Base-by-base conservation (phyloP, 768 basidiomycete species). In the Royoungia palumana region DNA sequence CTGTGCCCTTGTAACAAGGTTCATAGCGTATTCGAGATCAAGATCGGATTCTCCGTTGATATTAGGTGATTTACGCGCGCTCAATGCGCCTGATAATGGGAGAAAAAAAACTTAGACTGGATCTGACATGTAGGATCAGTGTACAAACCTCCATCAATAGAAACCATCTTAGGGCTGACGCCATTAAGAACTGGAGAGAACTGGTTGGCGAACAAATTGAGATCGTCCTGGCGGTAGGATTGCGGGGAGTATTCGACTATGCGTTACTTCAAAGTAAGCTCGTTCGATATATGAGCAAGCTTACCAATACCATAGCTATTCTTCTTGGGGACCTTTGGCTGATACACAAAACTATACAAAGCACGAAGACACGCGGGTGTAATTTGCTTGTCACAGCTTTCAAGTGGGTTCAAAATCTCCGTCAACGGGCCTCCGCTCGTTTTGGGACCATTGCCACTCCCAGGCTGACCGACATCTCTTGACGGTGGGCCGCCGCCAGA, bases 21-120 rank as follows among this genome's bases (percentile, higher is more conserved):
- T 74, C 56, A 89, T 80, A 11, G 72, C 79, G 44, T 85, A 88
- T 64, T 88, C 78, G 20, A 88, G 78, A 60, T 89, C 87, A 4
- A 89, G 76, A 58, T 83, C 75, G 24, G 85, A 83, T 71, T 87
- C 87, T n/a, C 75, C 81, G 43, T 85, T 82, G 36, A 59, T 56
- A 14, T 34, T 36, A 41, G 74, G 73, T 19, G 55, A 63, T 36
- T 68, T 59, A 19, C 75, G 62, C 16, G 68, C 63, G 3, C 70
- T 76, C 50, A 80, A 78, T 35, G 54, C 69, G 11, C 72, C 72
- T 44, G 74, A 72, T 55, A 20, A 63, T n/a, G n/a, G 57, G 17
- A 68, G 12, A 41, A 52, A 53, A 19, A 24, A 24, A 37, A 4
- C 22, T 30, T 19, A 35, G 20, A 7, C 6, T n/a, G 34, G 7